Conservation (phyloP, 371 early-diverging fungal genomes). For the Batrachochytrium dendrobatidis region DNA sequence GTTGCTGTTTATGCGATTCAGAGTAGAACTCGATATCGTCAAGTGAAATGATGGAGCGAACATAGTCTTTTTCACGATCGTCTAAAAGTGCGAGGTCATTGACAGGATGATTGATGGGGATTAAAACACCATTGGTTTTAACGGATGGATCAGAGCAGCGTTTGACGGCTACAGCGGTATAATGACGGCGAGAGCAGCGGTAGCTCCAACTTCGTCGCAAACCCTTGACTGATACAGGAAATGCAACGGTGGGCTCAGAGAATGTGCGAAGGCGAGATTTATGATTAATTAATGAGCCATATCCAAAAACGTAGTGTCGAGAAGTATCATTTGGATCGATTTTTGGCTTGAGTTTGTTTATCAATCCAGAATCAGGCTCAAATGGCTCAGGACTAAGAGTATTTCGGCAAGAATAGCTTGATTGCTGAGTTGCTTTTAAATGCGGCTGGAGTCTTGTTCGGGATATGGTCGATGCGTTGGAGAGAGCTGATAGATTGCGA, state of each 20-base stretch:
- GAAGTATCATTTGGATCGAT: slow-evolving; percentile 21
- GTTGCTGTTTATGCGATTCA: not conserved
- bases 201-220: slow-evolving; percentile 27
- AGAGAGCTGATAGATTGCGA: too few species aligned
- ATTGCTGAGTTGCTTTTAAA: too few species aligned
- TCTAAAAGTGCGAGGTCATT: slow-evolving; percentile 16
- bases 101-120: slow-evolving; percentile 15
- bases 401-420: too few species aligned
- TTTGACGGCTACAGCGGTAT: slow-evolving; percentile 31
- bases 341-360: too few species aligned
- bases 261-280: slow-evolving; percentile 21
- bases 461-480: too few species aligned
- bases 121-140: slow-evolving; percentile 23
- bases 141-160: not conserved
- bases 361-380: too few species aligned
- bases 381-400: too few species aligned
- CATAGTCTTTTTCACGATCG: slow-evolving; percentile 18
- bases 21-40: slow-evolving; percentile 5
- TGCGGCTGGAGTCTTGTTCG: too few species aligned
- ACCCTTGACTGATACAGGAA: slow-evolving; percentile 21
- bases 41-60: slow-evolving; percentile 7
- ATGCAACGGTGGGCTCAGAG: slow-evolving; percentile 6
- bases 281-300: slow-evolving; percentile 34
- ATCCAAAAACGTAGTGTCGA: slow-evolving; percentile 31
- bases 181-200: slow-evolving; percentile 18